Conservation (phyloP, 2,329 filamentous ascomycete species). For the Fusarium nisikadoi region DNA sequence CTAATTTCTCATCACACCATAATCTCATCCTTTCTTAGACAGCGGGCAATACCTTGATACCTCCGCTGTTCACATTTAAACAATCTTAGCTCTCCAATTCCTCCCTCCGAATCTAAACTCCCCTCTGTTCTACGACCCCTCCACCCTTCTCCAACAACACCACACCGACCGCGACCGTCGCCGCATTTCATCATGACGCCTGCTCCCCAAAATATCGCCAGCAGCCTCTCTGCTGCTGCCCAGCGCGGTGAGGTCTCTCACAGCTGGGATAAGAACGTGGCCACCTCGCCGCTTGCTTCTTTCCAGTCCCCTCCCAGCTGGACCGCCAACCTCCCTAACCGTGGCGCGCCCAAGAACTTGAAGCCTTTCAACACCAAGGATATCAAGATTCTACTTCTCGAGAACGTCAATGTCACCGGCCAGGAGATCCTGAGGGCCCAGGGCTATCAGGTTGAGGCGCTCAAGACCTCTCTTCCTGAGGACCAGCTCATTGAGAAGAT, state of each 20-base stretch:
- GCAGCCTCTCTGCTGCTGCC: slow-evolving; percentile 49
- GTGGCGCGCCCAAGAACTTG: slow-evolving; percentile 73
- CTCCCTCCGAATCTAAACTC: neutral
- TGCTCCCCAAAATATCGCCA: slow-evolving; percentile 60
- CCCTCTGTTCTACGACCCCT: slow-evolving; percentile 22
- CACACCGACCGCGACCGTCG: slow-evolving; percentile 17
- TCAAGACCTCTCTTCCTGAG: slow-evolving; percentile 90
- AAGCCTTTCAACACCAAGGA: slow-evolving; percentile 97
- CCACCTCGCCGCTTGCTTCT: slow-evolving; percentile 77
- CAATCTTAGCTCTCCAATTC: slow-evolving; percentile 20
- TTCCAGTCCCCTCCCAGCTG: slow-evolving; percentile 80
- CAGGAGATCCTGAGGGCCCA: slow-evolving; percentile 83
- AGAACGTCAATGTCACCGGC: slow-evolving; percentile 95
- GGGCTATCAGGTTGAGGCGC: slow-evolving; percentile 94
- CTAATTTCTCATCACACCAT: neutral
- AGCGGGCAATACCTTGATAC: slow-evolving; percentile 14
- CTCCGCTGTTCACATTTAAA: neutral
- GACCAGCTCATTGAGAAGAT: slow-evolving; percentile 98
- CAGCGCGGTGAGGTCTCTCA: slow-evolving; percentile 60
- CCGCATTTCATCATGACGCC: slow-evolving; percentile 52
- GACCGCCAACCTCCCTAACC: slow-evolving; percentile 54
- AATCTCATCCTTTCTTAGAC: neutral
- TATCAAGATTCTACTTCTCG: slow-evolving; percentile 93
- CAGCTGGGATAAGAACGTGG: slow-evolving; percentile 70
- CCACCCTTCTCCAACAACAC: slow-evolving; percentile 43